Evolutionary conservation across 495 filamentous ascomycete species (phyloP).

Genomic region (Friedmanniomyces simplex): DNA sequence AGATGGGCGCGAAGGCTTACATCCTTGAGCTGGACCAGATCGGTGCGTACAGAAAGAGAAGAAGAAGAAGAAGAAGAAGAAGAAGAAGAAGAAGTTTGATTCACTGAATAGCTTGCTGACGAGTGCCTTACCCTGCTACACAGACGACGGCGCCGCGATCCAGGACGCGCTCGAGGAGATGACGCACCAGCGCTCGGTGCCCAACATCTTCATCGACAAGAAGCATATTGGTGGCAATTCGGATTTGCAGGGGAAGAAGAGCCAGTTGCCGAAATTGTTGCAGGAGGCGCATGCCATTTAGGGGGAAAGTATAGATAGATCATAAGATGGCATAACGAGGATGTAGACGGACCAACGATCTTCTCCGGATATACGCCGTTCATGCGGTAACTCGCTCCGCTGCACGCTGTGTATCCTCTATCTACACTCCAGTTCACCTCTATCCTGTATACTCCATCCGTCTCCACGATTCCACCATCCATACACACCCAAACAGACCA

Average conservation of each 20-base stretch:
- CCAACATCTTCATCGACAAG: conserved; percentile 86
- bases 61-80: no score
- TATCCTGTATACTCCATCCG: no score
- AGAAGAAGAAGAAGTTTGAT: background rate
- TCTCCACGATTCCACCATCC: no score
- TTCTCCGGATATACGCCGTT: no score
- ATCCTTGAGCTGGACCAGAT: conserved; percentile 76
- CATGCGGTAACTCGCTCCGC: no score
- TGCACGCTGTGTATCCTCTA: no score
- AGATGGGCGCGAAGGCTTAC: conserved; percentile 61
- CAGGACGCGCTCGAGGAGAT: conserved; percentile 76
- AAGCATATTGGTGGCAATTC: conserved; percentile 96
- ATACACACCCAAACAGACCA: no score
- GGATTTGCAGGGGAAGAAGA: conserved; percentile 64
- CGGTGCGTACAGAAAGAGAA: conserved; percentile 51
- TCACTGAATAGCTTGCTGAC: background rate
- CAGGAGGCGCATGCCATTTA: conserved; percentile 57
- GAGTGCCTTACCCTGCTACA: no score
- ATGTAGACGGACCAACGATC: no score
- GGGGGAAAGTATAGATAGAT: background rate
- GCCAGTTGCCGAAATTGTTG: conserved; percentile 47
- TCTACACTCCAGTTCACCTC: no score
- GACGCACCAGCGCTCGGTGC: conserved; percentile 73
- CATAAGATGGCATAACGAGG: background rate
- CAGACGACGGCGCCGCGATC: conserved; percentile 73